phyloP scores from a whole-genome alignment of 164 flowering plant genomes.

The Echeveria elegans region DNA sequence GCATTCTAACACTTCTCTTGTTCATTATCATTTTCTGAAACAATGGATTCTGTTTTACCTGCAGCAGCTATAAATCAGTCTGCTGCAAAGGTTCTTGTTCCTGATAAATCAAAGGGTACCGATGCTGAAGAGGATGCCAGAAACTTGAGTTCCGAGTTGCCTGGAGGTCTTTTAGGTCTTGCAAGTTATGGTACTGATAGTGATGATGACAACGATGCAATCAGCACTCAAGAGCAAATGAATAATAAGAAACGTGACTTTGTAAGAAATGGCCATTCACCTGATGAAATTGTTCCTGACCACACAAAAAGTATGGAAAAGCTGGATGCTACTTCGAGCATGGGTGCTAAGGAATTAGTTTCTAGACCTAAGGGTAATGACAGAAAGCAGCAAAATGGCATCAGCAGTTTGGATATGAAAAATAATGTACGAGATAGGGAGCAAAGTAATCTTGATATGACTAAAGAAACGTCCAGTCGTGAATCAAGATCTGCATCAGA shows the following conservation, averaged over 20 bases:
- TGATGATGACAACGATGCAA: constrained; percentile 56
- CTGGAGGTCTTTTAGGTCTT: constrained; percentile 78
- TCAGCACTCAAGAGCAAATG: constrained; percentile 21
- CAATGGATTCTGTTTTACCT: constrained; percentile 16
- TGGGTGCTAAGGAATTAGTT: not conserved
- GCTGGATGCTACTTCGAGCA: not conserved
- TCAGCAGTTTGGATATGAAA: not conserved
- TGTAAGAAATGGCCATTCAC: no score
- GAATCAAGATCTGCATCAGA: not conserved
- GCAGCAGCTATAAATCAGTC: constrained; percentile 15
- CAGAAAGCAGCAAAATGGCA: not conserved
- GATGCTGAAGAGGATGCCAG: constrained; percentile 27
- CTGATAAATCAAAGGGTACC: constrained; percentile 35
- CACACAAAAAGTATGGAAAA: not conserved
- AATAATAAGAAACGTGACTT: constrained; percentile 14
- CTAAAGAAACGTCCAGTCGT: not conserved
- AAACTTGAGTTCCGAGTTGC: constrained; percentile 40
- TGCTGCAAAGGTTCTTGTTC: constrained; percentile 18
- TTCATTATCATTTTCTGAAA: not conserved
- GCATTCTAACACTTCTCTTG: not conserved
- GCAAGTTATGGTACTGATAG: constrained; percentile 82
- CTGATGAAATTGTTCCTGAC: constrained; percentile 6
- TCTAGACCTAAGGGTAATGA: not conserved
- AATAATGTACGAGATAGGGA: not conserved
- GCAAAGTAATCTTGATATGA: not conserved